Evolutionary conservation across 306 rosid species (phyloP).

Genomic region (Astragalus membranaceus): DNA sequence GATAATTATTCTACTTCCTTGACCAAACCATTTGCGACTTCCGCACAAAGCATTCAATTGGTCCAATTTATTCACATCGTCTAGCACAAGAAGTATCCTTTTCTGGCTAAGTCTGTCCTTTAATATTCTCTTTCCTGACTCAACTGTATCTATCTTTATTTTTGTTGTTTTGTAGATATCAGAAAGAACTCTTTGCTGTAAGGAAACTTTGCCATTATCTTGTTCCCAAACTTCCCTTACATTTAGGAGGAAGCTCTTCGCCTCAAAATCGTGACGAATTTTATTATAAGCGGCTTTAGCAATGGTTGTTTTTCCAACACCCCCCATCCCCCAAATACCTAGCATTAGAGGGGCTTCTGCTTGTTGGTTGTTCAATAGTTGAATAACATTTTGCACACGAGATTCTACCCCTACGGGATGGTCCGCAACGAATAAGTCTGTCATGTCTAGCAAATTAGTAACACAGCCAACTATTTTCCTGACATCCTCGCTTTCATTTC

Average conservation of each 20-base stretch:
- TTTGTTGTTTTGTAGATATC: not conserved
- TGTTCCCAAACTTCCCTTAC: not conserved
- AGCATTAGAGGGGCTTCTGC: not conserved
- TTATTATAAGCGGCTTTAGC: not conserved
- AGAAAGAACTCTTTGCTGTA: not conserved
- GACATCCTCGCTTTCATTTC: not conserved
- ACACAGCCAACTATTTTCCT: not conserved
- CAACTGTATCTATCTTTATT: not conserved
- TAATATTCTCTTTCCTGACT: not conserved
- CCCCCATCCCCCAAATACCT: not conserved
- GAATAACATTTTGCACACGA: not conserved
- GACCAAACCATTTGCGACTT: not conserved
- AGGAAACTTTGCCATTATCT: not conserved
- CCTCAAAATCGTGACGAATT: not conserved
- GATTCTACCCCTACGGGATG: not conserved
- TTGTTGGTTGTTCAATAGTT: not conserved
- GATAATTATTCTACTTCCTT: not conserved
- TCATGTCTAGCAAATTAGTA: not conserved
- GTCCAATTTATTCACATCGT: not conserved
- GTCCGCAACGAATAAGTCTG: not conserved
- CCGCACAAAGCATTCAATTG: not conserved
- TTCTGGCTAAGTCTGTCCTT: not conserved
- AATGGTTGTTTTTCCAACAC: not conserved
- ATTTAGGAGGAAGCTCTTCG: not conserved
- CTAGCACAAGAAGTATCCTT: not conserved